Percentiles rank a stretch among this genome's conserved stretches.
These are phyloP conservation scores for Alnus glutinosa DNA, from an alignment of 306 rosid species.

Conservation along the genomic window DNA sequence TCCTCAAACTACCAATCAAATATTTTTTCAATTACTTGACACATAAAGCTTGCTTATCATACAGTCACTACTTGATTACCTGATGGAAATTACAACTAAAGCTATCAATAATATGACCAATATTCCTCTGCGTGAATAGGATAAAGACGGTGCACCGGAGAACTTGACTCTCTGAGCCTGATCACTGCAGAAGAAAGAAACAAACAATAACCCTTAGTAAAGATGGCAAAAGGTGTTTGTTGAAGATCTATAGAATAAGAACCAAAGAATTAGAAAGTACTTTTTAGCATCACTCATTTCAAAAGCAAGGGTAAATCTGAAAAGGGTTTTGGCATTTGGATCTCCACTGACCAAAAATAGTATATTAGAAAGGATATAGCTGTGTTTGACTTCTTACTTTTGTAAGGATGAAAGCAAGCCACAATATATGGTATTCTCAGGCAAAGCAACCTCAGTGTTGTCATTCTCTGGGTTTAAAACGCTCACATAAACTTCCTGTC, in stretches of 20 bases:
- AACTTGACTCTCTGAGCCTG: conserved; percentile 81
- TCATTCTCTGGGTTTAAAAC: conserved; percentile 71
- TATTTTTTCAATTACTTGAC: neutral
- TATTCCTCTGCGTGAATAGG: conserved; percentile 30
- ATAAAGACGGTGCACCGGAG: conserved; percentile 46
- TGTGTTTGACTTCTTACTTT: conserved; percentile 52
- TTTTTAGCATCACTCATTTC: neutral
- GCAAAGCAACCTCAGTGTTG: conserved; percentile 46
- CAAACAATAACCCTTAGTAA: neutral
- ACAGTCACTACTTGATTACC: conserved; percentile 20
- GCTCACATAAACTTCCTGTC: conserved; percentile 79
- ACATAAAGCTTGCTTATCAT: conserved; percentile 2
- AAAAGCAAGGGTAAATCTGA: neutral
- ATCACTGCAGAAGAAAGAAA: conserved; percentile 59
- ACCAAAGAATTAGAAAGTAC: neutral
- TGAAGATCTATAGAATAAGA: neutral
- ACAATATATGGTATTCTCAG: conserved; percentile 73
- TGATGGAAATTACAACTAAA: conserved; percentile 33
- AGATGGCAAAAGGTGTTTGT: neutral
- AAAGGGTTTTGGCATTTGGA: neutral
- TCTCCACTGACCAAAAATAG: neutral
- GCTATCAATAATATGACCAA: conserved; percentile 40
- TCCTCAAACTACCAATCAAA: neutral
- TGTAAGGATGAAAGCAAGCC: conserved; percentile 86
- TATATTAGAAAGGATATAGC: neutral